phyloP scores from a whole-genome alignment of 2,329 filamentous ascomycete species.

The Talaromyces sp. region DNA sequence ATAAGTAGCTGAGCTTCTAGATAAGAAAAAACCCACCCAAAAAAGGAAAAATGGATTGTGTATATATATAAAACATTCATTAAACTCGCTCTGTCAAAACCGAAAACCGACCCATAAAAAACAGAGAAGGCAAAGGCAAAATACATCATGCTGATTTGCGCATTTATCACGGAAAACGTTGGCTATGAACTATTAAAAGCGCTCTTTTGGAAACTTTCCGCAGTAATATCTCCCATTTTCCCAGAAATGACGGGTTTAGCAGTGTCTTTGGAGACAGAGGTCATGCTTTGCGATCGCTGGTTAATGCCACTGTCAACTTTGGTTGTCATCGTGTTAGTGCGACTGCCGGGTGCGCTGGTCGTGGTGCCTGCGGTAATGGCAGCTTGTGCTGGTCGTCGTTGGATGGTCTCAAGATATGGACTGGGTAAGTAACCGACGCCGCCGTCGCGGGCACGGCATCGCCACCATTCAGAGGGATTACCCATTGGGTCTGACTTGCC shows the following conservation, averaged over 20 bases:
- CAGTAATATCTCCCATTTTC: slow-evolving; percentile 59
- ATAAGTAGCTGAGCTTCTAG: background rate
- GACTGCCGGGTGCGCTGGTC: slow-evolving; percentile 28
- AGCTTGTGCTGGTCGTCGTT: slow-evolving; percentile 47
- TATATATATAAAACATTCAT: background rate
- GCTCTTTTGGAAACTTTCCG: slow-evolving; percentile 67
- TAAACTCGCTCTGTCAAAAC: background rate
- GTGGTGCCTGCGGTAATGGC: slow-evolving; percentile 40
- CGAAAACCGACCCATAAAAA: background rate
- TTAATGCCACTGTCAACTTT: slow-evolving; percentile 14
- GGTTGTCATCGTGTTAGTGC: slow-evolving; percentile 51
- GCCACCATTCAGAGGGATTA: slow-evolving; percentile 94
- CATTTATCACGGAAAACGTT: background rate
- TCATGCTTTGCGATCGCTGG: slow-evolving; percentile 29
- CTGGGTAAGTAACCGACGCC: slow-evolving; percentile 86
- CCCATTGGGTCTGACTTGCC: slow-evolving; percentile 89
- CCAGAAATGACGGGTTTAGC: slow-evolving; percentile 49
- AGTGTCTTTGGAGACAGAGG: slow-evolving; percentile 20
- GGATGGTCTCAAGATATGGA: slow-evolving; percentile 78
- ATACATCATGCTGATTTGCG: background rate
- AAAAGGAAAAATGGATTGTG: too few species aligned
- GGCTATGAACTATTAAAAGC: slow-evolving; percentile 45
- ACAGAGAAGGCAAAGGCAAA: background rate
- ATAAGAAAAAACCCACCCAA: background rate
- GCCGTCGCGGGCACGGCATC: slow-evolving; percentile 83